These are phyloP conservation scores for Candolleomyces eurysporus DNA, from an alignment of 768 basidiomycete genomes.

Conservation along the genomic window DNA sequence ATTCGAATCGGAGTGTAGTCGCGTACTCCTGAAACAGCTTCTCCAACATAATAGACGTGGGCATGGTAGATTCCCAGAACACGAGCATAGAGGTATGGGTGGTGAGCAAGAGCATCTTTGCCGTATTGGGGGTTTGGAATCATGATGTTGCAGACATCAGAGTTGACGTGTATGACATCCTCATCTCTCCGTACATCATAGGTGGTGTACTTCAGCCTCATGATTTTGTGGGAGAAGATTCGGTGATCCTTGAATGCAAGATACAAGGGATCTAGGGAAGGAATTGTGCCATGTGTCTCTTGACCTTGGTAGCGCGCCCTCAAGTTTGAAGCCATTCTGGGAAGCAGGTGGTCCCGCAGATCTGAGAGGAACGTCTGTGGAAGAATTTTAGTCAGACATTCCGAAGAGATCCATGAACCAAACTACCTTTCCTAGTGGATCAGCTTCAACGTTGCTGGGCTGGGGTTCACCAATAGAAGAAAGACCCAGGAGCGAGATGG, in stretches of 20 bases:
- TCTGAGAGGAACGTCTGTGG: conserved; percentile 25
- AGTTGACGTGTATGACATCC: not conserved
- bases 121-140: conserved; percentile 1
- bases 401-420: too few species aligned
- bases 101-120: not conserved
- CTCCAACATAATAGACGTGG: conserved; percentile 14
- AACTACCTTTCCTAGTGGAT: not conserved
- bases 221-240: not conserved
- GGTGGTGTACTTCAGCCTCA: not conserved
- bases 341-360: conserved; percentile 3
- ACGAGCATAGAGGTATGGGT: conserved; percentile 21
- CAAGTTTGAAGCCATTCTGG: not conserved
- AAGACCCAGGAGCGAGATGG: not conserved
- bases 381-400: not conserved
- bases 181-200: not conserved
- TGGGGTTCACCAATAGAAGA: not conserved
- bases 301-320: too few species aligned
- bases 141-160: conserved; percentile 2
- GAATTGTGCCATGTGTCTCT: too few species aligned
- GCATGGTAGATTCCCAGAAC: conserved; percentile 21
- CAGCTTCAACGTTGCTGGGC: not conserved
- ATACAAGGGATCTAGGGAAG: not conserved
- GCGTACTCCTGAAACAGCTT: not conserved
- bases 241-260: not conserved
- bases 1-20: not conserved